Conservation (phyloP, 169 alveolate genomes). For the Eimeria sp. region DNA sequence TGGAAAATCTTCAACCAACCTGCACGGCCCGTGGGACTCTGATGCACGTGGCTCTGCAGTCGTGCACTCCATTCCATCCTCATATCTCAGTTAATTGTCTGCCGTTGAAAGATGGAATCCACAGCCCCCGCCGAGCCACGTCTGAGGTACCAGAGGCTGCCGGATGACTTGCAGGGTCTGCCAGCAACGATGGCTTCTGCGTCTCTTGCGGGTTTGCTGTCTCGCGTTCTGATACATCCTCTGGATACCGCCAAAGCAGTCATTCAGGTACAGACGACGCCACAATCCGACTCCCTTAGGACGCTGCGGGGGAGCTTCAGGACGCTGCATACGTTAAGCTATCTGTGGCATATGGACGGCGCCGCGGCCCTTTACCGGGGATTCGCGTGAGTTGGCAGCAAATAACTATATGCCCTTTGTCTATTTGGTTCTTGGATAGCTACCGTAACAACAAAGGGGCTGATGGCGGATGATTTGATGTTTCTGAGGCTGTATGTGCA, state of each 20-base stretch:
- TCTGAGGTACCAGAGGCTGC: conserved; percentile 29
- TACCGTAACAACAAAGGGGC: not conserved
- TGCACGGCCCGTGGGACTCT: not conserved
- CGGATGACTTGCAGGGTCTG: conserved; percentile 46
- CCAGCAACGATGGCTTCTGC: conserved; percentile 74
- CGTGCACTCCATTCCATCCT: not conserved
- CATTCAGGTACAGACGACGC: conserved; percentile 73
- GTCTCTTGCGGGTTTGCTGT: conserved; percentile 73
- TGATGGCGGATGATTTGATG: not conserved
- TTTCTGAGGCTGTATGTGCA: conserved; percentile 4
- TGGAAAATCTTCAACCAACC: not conserved
- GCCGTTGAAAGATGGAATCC: not conserved
- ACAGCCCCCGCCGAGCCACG: not conserved
- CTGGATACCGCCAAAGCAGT: conserved; percentile 83
- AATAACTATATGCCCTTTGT: not conserved
- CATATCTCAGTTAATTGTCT: not conserved
- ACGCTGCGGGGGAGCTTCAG: not conserved
- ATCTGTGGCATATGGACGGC: conserved; percentile 49
- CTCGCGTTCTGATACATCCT: conserved; percentile 69
- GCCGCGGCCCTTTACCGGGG: conserved; percentile 65
- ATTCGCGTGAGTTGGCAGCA: conserved; percentile 51
- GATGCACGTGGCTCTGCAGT: not conserved
- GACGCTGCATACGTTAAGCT: conserved; percentile 36
- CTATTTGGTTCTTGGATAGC: not conserved
- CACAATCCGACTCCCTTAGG: not conserved